A percentile compares a stretch with the other conserved stretches of the same genome.
Conservation (phyloP, 768 basidiomycete species). For the Hypsizygus marmoreus region DNA sequence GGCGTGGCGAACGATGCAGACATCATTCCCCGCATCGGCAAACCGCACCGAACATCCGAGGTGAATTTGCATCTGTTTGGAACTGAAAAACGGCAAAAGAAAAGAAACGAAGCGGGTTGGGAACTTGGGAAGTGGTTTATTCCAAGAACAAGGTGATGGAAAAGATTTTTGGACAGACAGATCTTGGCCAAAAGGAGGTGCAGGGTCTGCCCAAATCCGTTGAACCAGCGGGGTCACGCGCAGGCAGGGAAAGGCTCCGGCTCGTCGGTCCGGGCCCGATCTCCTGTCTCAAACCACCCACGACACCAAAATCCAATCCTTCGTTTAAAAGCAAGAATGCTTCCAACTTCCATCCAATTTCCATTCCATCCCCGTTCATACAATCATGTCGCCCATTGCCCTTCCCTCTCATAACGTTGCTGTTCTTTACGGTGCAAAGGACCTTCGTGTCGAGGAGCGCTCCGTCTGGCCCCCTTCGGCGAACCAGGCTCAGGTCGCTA, state of each 20-base stretch:
- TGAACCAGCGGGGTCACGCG: constrained; percentile 13
- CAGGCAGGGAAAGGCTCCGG: constrained; percentile 2
- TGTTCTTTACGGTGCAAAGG: constrained; percentile 82
- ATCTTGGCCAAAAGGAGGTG: constrained; percentile 15
- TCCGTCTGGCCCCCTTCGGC: constrained; percentile 68
- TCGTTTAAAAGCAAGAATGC: constrained; percentile 12
- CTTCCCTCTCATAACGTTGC: constrained; percentile 65
- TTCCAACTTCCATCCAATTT: constrained; percentile 14
- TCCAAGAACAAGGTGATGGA: constrained; percentile 3
- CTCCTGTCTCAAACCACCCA: constrained; percentile 20
- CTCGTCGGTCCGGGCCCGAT: constrained; percentile 19
- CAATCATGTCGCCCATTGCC: constrained; percentile 41
- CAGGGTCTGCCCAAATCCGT: not conserved
- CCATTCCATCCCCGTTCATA: constrained; percentile 19
- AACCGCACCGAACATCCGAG: constrained; percentile 19
- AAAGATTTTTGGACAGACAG: constrained; percentile 10
- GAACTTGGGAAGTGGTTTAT: not conserved
- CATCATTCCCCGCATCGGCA: constrained; percentile 17
- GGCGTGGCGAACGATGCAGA: constrained; percentile 7
- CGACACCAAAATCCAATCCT: constrained; percentile 17
- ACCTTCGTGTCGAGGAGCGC: constrained; percentile 80
- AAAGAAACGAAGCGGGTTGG: not conserved
- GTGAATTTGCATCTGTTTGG: constrained; percentile 1
- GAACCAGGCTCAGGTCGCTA: constrained; percentile 77
- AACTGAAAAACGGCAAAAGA: not conserved